A percentile compares a stretch with the other conserved stretches of the same genome.
Evolutionary conservation across 805 yeast genomes (phyloP).

Genomic region (Candida vartiovaarae): DNA sequence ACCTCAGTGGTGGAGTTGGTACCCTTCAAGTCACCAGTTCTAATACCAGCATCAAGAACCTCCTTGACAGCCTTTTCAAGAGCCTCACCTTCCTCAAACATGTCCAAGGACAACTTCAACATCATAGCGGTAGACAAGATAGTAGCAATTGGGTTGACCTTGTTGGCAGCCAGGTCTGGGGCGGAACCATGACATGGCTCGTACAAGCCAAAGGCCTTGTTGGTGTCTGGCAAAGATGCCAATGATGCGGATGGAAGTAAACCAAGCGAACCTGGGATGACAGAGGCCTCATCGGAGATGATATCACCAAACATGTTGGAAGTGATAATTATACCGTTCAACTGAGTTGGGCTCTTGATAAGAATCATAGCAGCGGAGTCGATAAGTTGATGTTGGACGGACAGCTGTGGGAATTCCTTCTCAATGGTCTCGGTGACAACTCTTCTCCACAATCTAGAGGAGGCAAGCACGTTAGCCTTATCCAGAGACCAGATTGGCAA

Average conservation of each 20-base stretch:
- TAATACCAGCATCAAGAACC: slow-evolving; percentile 75
- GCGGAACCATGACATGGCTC: slow-evolving; percentile 99
- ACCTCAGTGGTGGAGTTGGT: slow-evolving; percentile 78
- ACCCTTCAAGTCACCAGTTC: slow-evolving; percentile 92
- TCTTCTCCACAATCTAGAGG: slow-evolving; percentile 93
- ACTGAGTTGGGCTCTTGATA: slow-evolving; percentile 81
- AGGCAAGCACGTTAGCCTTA: slow-evolving; percentile 95
- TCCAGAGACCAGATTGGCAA: slow-evolving; percentile 93
- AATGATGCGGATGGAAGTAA: slow-evolving; percentile 90
- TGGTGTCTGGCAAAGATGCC: slow-evolving; percentile 94
- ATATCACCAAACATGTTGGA: slow-evolving; percentile 98
- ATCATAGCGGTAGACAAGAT: slow-evolving; percentile 96
- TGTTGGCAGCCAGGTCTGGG: slow-evolving; percentile 81
- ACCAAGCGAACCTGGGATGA: slow-evolving; percentile 96
- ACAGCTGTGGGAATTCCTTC: slow-evolving; percentile 85
- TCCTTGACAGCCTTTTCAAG: slow-evolving; percentile 81
- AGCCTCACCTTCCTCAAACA: slow-evolving; percentile 79
- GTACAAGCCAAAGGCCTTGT: slow-evolving; percentile 89
- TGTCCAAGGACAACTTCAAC: slow-evolving; percentile 83
- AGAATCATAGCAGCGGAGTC: slow-evolving; percentile 99
- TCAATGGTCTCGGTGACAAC: slow-evolving; percentile 80
- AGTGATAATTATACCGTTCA: slow-evolving; percentile 90
- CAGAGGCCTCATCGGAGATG: slow-evolving; percentile 95
- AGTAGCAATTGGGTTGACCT: slow-evolving; percentile 94
- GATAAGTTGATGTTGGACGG: slow-evolving; percentile 87